Evolutionary conservation across 257 asterid genomes (phyloP).

Genomic region (Capsicum pubescens): DNA sequence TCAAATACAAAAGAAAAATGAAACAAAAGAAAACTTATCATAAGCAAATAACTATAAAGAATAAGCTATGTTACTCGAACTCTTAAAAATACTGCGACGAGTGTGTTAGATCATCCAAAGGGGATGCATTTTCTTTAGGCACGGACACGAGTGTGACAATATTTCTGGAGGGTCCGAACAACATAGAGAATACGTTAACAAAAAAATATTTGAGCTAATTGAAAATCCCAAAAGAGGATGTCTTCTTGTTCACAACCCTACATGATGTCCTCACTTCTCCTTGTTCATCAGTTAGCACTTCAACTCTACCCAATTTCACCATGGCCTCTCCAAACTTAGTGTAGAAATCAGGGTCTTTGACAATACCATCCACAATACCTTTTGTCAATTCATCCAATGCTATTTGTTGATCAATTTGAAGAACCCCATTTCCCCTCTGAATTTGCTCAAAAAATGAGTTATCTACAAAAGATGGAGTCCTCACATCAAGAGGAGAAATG

Average conservation of each 20-base stretch:
- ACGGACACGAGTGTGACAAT: background rate
- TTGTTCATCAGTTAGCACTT: slow-evolving; percentile 49
- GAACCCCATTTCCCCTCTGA: slow-evolving; percentile 48
- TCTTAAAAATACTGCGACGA: background rate
- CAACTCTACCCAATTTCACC: slow-evolving; percentile 59
- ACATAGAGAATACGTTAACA: background rate
- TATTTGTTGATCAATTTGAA: slow-evolving; percentile 61
- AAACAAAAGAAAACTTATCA: background rate
- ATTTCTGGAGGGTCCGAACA: background rate
- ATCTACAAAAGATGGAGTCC: slow-evolving; percentile 48
- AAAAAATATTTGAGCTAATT: background rate
- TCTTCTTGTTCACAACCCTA: slow-evolving; percentile 21
- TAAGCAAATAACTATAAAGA: too few relatives aligned
- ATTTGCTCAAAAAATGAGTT: slow-evolving; percentile 58
- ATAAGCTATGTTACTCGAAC: background rate
- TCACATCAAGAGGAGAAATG: slow-evolving; percentile 49
- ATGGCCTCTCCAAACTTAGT: slow-evolving; percentile 58
- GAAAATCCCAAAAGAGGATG: background rate
- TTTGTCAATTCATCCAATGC: slow-evolving; percentile 53
- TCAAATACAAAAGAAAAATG: background rate
- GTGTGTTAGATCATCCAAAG: accelerated
- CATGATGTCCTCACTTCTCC: slow-evolving; percentile 58
- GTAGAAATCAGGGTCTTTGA: slow-evolving; percentile 41
- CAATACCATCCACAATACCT: slow-evolving; percentile 42
- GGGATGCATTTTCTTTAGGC: background rate